Base-by-base conservation (phyloP, 2,329 filamentous ascomycete genomes). In the Clonostachys byssicola region DNA sequence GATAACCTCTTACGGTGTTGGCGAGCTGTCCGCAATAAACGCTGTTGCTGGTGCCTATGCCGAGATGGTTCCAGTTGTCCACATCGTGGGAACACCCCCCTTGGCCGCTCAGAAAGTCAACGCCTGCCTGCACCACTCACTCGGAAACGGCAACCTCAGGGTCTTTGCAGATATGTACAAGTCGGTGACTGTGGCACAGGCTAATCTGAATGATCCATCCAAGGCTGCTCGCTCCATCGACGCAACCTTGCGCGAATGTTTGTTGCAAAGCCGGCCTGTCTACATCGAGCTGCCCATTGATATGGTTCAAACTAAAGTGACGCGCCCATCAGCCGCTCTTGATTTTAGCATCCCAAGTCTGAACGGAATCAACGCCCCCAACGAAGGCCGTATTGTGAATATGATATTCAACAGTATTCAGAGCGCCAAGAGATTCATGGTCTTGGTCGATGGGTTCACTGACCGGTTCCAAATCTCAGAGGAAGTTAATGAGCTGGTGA, bases 261-360 rank as follows among this genome's bases (percentile, higher is more conserved):
- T 81, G 71, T 66, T 89, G 41, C 74, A 80, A 48, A 89, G 85
- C 51, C 79, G 87, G 17, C 91, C 91, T 4, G 88, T 95, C 43
- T 95, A 95, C 66, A 83, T 95, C 56, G 85, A 85, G 61, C 73
- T 95, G 9, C 89, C 91, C 3, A 89, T 87, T 14, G 89, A 95
- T 61, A 87, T 94, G 75, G 83, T 88, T 9, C 72, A 83, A 55
- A 80, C 83, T 62, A 88, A 92, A 66, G 71, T 95, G 20, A 1
- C 23, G 23, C 23, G 23, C 23, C 23, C 23, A 10, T 30, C 23
- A 10, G 9, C 23, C 23, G 23, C 23, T 30, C 23, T 30, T 30
- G 23, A 30, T 30, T 30, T 30, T 10, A 30, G 23, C 23, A 30
- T 30, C 23, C 23, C 23, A 30, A 30, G 23, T 30, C 23, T 30